Base-by-base conservation (phyloP, 768 basidiomycete species). In the Naganishia kalamii region DNA sequence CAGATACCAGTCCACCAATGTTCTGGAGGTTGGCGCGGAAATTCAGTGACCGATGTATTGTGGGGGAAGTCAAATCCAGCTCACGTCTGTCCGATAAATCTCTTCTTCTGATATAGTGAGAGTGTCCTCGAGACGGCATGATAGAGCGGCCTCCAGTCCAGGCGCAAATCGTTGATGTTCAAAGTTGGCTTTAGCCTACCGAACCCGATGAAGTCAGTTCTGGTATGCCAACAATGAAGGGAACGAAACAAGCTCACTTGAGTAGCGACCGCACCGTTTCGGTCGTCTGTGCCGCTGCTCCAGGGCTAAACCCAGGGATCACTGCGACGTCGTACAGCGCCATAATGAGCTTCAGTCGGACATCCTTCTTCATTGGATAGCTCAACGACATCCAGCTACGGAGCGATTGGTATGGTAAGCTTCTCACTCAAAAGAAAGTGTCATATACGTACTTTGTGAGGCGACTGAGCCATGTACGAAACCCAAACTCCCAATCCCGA, bases 301-400 rank as follows among this genome's bases (percentile, higher is more conserved):
- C 30, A 30, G 66, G 60, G 11, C 52, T 51, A 10, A 67, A 57
- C 10, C 40, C 46, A 41, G 44, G 62, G n/a, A 82, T 84, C 48
- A 85, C 83, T 75, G 84, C 83, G 40, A 92, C 73, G 75, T 88
- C 83, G 74, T 86, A 93, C 79, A 88, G 92, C 4, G 93, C 78
- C 77, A 85, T 87, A 50, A 87, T 86, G 32, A 93, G 80, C 44
- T 80, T 81, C 60, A 91, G 84, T 62, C 90, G 83, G 70, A 85
- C 87, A 66, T 86, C 85, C 74, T 87, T 87, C 62, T 88, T 89
- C 71, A 93, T 86, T 37, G 89, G 90, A 73, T 91, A 92, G 73
- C 90, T 89, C 75, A 92, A 83, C 81, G 86, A 86, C 48, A 80
- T 77, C 89, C 90, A 92, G 73, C 88, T 90, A 70, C 27, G 65